A percentile compares a stretch with the other conserved stretches of the same genome.
Conservation (phyloP, 331 rosid species). For the Quercus phellos region DNA sequence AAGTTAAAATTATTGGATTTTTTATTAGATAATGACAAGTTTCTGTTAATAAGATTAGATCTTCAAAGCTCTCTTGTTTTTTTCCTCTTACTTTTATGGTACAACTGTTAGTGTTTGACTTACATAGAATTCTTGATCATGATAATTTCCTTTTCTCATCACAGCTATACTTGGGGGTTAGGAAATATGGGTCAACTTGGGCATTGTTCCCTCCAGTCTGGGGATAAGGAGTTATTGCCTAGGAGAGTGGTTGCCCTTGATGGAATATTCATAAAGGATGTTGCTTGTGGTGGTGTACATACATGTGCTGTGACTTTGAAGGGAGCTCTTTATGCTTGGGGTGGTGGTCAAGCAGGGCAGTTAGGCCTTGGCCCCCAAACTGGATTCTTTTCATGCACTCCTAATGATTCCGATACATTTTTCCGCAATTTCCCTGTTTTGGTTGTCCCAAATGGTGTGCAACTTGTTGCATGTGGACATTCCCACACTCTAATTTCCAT, state of each 20-base stretch:
- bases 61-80: not conserved
- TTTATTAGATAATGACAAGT: not conserved
- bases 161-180: slow-evolving; percentile 91
- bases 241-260: slow-evolving; percentile 88
- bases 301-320: slow-evolving; percentile 72
- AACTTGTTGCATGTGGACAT: slow-evolving; percentile 85
- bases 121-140: slow-evolving; percentile 6
- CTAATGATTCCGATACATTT: slow-evolving; percentile 54
- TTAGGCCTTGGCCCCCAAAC: slow-evolving; percentile 86
- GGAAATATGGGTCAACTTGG: slow-evolving; percentile 99
- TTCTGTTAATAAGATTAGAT: not conserved
- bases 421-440: slow-evolving; percentile 71
- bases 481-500: slow-evolving; percentile 78
- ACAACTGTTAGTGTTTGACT: not conserved
- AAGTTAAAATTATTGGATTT: not conserved
- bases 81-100: not conserved
- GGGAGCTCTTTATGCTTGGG: slow-evolving; percentile 94
- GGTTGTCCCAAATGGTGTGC: slow-evolving; percentile 72
- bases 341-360: slow-evolving; percentile 91
- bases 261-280: slow-evolving; percentile 48
- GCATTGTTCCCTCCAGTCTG: slow-evolving; percentile 83
- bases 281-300: slow-evolving; percentile 89
- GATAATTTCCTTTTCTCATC: slow-evolving; percentile 24
- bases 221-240: slow-evolving; percentile 79
- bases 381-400: slow-evolving; percentile 69